Evolutionary conservation across 805 yeast genomes (phyloP).

Genomic region (Barnettozyma sucrosica): DNA sequence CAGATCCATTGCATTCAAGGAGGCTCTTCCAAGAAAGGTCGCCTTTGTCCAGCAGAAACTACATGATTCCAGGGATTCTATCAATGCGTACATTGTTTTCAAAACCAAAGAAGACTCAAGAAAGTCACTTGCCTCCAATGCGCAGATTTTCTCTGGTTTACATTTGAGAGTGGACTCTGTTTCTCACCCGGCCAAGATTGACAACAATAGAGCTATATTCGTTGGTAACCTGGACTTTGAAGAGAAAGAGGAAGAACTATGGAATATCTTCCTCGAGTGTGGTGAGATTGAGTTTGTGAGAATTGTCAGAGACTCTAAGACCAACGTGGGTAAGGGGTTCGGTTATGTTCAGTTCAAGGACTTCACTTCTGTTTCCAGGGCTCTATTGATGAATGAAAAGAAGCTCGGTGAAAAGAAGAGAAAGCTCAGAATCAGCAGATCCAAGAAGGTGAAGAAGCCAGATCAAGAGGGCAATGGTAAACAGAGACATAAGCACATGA

Average conservation of each 20-base stretch:
- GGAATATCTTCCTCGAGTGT: slow-evolving; percentile 67
- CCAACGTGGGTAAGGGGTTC: slow-evolving; percentile 95
- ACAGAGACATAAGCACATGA: slow-evolving; percentile 16
- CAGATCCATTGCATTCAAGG: slow-evolving; percentile 86
- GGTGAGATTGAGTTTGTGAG: slow-evolving; percentile 85
- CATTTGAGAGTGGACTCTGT: slow-evolving; percentile 91
- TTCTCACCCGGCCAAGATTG: slow-evolving; percentile 85
- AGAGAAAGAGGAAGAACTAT: slow-evolving; percentile 82
- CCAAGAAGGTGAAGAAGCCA: slow-evolving; percentile 35
- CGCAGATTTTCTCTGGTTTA: slow-evolving; percentile 56
- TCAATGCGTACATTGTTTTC: slow-evolving; percentile 87
- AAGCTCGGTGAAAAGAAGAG: slow-evolving; percentile 45
- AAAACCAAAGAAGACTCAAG: slow-evolving; percentile 41
- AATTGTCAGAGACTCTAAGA: slow-evolving; percentile 84
- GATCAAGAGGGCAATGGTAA: slow-evolving; percentile 10
- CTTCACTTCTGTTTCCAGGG: slow-evolving; percentile 68
- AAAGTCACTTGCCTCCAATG: slow-evolving; percentile 52
- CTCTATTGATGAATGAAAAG: slow-evolving; percentile 70
- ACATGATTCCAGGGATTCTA: slow-evolving; percentile 70
- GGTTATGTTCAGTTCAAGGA: slow-evolving; percentile 91
- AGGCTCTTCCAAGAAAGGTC: slow-evolving; percentile 83
- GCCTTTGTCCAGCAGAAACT: slow-evolving; percentile 80
- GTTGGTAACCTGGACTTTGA: slow-evolving; percentile 94
- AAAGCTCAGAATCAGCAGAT: slow-evolving; percentile 71
- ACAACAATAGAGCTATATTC: slow-evolving; percentile 76